These are phyloP conservation scores for Fragaria vesca DNA, from an alignment of 306 rosid species.

Conservation along the genomic window DNA sequence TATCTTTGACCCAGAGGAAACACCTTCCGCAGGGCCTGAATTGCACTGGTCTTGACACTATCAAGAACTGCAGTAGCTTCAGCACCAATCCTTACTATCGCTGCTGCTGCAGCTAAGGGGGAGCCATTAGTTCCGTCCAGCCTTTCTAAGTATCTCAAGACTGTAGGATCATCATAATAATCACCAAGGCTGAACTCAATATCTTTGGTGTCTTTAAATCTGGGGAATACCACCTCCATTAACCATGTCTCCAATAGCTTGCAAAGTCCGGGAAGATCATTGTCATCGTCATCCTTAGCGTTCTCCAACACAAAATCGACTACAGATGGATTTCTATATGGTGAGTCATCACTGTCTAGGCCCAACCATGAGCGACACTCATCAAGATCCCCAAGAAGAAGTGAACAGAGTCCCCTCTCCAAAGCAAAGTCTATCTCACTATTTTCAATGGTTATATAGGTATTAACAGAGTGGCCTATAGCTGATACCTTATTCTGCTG, in stretches of 20 bases:
- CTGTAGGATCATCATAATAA: conserved; percentile 89
- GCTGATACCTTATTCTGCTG: conserved; percentile 74
- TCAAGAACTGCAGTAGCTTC: conserved; percentile 94
- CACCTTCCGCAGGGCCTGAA: conserved; percentile 78
- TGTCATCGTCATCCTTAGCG: conserved; percentile 69
- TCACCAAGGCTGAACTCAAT: conserved; percentile 79
- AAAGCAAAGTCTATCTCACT: conserved; percentile 85
- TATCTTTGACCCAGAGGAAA: conserved; percentile 62
- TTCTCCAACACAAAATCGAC: conserved; percentile 74
- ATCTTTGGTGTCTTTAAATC: conserved; percentile 82
- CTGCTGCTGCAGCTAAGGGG: conserved; percentile 98
- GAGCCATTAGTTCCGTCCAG: conserved; percentile 74
- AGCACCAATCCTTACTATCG: conserved; percentile 87
- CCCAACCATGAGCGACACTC: conserved; percentile 87
- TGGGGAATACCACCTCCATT: conserved; percentile 88
- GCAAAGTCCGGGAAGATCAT: conserved; percentile 94
- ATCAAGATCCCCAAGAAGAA: conserved; percentile 92
- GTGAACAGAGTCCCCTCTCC: conserved; percentile 94
- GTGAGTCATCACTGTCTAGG: conserved; percentile 67
- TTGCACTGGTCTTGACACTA: conserved; percentile 77
- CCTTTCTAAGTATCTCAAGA: conserved; percentile 81
- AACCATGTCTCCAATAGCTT: conserved; percentile 88
- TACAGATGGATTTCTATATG: conserved; percentile 74
- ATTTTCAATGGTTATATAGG: conserved; percentile 49
- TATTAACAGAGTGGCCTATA: conserved; percentile 43